Evolutionary conservation across 2,329 filamentous ascomycete species (phyloP).

Genomic region (Trichoderma pleuroti): DNA sequence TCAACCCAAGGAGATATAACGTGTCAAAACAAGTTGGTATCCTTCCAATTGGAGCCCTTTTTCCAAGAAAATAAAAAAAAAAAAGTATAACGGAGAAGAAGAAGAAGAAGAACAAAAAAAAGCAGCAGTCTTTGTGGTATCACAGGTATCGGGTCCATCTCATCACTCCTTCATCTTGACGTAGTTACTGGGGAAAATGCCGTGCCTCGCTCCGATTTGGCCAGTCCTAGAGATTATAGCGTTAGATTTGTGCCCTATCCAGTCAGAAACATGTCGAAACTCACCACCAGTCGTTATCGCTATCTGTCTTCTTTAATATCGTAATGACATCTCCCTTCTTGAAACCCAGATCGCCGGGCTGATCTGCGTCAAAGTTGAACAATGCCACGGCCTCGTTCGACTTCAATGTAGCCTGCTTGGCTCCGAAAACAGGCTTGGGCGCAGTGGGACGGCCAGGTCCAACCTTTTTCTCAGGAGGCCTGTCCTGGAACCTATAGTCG

Average conservation of each 20-base stretch:
- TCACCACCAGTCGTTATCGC: slow-evolving; percentile 91
- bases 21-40: slow-evolving; percentile 21
- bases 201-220: slow-evolving; percentile 75
- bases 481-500: slow-evolving; percentile 55
- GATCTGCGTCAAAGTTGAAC: slow-evolving; percentile 91
- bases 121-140: slow-evolving; percentile 17
- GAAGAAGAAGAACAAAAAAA: neutral
- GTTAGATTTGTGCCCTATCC: neutral
- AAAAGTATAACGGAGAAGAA: neutral
- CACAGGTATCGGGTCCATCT: slow-evolving; percentile 10
- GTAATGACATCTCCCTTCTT: slow-evolving; percentile 98
- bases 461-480: slow-evolving; percentile 37
- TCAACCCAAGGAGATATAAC: slow-evolving; percentile 7
- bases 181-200: slow-evolving; percentile 88
- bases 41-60: slow-evolving; percentile 18
- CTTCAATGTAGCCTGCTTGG: slow-evolving; percentile 52
- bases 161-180: slow-evolving; percentile 60
- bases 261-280: slow-evolving; percentile 31
- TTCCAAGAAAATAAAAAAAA: slow-evolving; percentile 9
- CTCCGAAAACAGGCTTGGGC: slow-evolving; percentile 79
- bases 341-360: slow-evolving; percentile 87
- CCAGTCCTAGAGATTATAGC: slow-evolving; percentile 64
- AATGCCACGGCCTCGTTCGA: slow-evolving; percentile 85
- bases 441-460: slow-evolving; percentile 77
- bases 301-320: slow-evolving; percentile 90